Percentiles rank a stretch among this genome's conserved stretches.
phyloP scores from a whole-genome alignment of 176 grass and related monocot genomes.

The Typha latifolia region DNA sequence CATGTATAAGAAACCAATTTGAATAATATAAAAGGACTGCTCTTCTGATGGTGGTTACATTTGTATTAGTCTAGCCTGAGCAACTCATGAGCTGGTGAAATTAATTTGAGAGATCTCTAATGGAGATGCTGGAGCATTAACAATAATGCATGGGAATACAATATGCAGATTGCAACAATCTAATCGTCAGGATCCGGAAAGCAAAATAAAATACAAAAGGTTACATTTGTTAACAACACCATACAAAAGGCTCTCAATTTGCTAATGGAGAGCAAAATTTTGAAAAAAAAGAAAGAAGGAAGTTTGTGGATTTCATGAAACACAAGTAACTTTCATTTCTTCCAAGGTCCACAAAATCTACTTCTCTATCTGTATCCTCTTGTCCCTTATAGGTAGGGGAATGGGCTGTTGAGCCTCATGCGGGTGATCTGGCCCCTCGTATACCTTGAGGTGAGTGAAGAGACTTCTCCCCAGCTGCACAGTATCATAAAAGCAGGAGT shows the following conservation, averaged over 20 bases:
- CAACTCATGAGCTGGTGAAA: no score
- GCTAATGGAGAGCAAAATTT: not conserved
- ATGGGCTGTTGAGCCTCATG: slow-evolving; percentile 78
- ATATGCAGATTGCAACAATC: no score
- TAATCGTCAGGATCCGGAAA: no score
- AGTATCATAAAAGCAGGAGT: not conserved
- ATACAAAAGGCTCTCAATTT: not conserved
- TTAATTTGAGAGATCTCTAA: no score
- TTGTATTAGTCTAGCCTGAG: no score
- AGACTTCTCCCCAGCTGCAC: slow-evolving; percentile 80
- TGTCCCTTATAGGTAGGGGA: slow-evolving; percentile 77
- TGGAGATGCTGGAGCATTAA: no score
- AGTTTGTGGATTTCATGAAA: not conserved
- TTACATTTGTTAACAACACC: not conserved
- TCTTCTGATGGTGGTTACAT: no score
- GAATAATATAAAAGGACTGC: no score
- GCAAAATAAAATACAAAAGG: not conserved
- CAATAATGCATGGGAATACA: no score
- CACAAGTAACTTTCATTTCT: not conserved
- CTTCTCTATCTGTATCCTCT: slow-evolving; percentile 55
- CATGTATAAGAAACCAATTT: no score
- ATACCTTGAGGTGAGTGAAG: slow-evolving; percentile 98
- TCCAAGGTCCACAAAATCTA: not conserved
- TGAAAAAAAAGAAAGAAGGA: not conserved
- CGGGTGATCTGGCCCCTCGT: slow-evolving; percentile 82